A percentile compares a stretch with the other conserved stretches of the same genome.
These are phyloP conservation scores for Fusarium sp. DNA, from an alignment of 2,329 filamentous ascomycete genomes.

Conservation along the genomic window DNA sequence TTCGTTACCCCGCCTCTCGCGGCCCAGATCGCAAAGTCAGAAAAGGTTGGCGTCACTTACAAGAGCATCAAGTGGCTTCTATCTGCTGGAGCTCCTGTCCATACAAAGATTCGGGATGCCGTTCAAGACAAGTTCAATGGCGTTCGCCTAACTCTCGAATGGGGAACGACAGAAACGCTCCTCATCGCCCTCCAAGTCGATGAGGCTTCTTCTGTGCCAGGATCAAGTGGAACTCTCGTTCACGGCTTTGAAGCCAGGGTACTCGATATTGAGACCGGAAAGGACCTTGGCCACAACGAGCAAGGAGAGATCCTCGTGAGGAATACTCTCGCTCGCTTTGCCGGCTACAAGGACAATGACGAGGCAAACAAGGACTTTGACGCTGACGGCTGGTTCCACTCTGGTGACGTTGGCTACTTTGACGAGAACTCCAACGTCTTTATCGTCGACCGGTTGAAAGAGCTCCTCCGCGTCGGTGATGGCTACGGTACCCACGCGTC, in stretches of 20 bases:
- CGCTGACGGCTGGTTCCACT: background rate
- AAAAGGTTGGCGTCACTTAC: background rate
- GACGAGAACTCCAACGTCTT: background rate
- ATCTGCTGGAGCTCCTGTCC: background rate
- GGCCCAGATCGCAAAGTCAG: background rate
- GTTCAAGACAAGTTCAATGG: background rate
- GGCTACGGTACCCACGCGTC: background rate
- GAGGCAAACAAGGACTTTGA: background rate
- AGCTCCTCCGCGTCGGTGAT: background rate
- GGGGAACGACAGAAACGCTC: background rate
- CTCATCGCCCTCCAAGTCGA: background rate
- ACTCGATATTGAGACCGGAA: background rate
- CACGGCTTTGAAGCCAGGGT: background rate
- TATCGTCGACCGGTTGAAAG: background rate
- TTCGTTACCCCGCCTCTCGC: background rate
- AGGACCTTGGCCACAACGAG: background rate
- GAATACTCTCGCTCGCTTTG: background rate
- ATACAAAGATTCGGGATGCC: background rate
- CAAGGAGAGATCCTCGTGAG: background rate
- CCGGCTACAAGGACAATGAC: background rate
- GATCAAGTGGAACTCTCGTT: background rate
- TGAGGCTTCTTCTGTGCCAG: background rate
- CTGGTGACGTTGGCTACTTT: background rate
- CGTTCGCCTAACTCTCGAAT: background rate
- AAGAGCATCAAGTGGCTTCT: background rate